A percentile compares a stretch with the other conserved stretches of the same genome.
Conservation (phyloP, 2,329 filamentous ascomycete species). For the Ophiostoma fasciatum region DNA sequence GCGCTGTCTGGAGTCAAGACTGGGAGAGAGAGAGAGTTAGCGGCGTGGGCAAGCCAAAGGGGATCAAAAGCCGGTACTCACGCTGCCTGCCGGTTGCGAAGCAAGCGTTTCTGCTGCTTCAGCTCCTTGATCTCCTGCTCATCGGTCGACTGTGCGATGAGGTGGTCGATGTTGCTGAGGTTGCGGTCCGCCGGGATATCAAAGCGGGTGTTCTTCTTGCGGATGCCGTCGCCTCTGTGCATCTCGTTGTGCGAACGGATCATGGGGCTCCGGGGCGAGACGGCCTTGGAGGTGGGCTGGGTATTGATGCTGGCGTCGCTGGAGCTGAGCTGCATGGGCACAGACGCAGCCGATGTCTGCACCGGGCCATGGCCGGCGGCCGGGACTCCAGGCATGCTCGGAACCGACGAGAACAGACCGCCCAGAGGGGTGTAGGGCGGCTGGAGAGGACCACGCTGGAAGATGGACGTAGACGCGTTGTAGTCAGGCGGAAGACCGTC, state of each 20-base stretch:
- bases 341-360: slow-evolving; percentile 4
- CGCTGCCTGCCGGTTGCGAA: slow-evolving; percentile 94
- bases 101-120: slow-evolving; percentile 91
- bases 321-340: slow-evolving; percentile 8
- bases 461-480: slow-evolving; percentile 35
- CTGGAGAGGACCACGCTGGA: slow-evolving; percentile 33
- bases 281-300: slow-evolving; percentile 34
- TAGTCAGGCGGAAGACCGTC: slow-evolving; percentile 46
- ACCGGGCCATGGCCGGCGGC: slow-evolving; percentile 15
- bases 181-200: slow-evolving; percentile 92
- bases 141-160: slow-evolving; percentile 77
- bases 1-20: slow-evolving; percentile 87
- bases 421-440: slow-evolving; percentile 35
- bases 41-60: slow-evolving; percentile 2
- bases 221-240: slow-evolving; percentile 70
- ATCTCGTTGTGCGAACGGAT: slow-evolving; percentile 64
- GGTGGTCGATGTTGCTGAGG: slow-evolving; percentile 82
- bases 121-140: slow-evolving; percentile 94
- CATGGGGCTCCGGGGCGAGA: slow-evolving; percentile 52
- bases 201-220: slow-evolving; percentile 98
- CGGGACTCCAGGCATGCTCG: slow-evolving; percentile 35
- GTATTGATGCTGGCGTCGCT: slow-evolving; percentile 29
- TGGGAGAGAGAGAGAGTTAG: slow-evolving; percentile 21
- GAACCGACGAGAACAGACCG: slow-evolving; percentile 36
- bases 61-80: slow-evolving; percentile 33